Base-by-base conservation (phyloP, 208 protist genomes). In the Vickermania ingenoplastis region DNA sequence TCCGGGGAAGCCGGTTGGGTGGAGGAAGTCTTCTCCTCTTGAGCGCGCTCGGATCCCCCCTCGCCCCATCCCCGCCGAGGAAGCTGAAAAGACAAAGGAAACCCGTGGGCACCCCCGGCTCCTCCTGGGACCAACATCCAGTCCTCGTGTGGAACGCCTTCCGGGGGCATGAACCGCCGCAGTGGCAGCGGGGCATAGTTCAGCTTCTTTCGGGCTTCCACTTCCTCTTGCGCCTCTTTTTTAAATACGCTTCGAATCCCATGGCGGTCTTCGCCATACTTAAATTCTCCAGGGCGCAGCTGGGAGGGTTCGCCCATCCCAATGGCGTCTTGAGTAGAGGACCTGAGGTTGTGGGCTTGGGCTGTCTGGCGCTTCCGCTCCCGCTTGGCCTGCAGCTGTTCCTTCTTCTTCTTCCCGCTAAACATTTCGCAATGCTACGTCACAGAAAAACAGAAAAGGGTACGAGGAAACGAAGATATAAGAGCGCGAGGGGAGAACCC, bases 351-450 rank as follows among this genome's bases (percentile, higher is more conserved):
- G 22, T 56, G 21, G 17, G 27, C 30, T 50, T 77, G 66, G 11
- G 73, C 59, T 26, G 73, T 65, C 25, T 92, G 75, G 30, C 80
- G 71, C 56, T 96, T 94, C 17, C 71, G 71, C 59, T 83, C 73
- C 3, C 89, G 81, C 63, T 84, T 86, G n/a, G 79, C 86, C 64
- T 93, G 66, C 55, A 96, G 72, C 77, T 96, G 90, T 75, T 88
- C 80, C 71, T 94, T 96, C 67, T 96, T 96, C 53, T 88, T 71
- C 64, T 94, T 96, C 1, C 86, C 90, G 67, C 90, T 96, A 63
- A 96, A 96, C 1, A 63, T 59, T 31, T 56, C 29, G n/a, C 31
- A 4, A 48, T 48, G 26, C 22, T 57, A 31, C 22, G 21, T 4
- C 14, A 57, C 2, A 3, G 53, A 56, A 48, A 63, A 63, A 57